phyloP scores from a whole-genome alignment of 371 early-diverging fungal genomes.

The Lichtheimia ornata region DNA sequence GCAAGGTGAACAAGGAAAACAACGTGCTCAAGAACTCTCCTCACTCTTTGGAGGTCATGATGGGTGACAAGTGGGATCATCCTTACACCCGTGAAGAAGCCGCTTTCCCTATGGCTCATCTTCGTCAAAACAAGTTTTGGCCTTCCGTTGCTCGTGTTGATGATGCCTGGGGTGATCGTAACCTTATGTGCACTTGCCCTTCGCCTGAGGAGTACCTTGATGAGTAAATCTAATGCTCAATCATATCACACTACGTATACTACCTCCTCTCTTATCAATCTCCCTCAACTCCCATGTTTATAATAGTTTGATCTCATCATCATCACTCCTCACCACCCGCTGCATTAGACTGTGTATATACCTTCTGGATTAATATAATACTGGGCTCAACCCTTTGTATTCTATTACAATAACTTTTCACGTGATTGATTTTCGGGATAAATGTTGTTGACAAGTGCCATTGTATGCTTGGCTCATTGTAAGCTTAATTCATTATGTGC shows the following conservation, averaged over 20 bases:
- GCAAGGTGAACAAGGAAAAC: conserved; percentile 77
- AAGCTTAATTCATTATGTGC: too few relatives aligned
- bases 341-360: conserved; percentile 13
- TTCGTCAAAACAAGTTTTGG: conserved; percentile 93
- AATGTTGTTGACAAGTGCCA: too few relatives aligned
- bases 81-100: conserved; percentile 88
- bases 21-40: conserved; percentile 90
- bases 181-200: conserved; percentile 91
- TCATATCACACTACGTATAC: neutral
- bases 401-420: too few relatives aligned
- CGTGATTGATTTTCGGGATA: too few relatives aligned
- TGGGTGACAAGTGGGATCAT: conserved; percentile 78
- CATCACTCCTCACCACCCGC: neutral
- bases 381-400: too few relatives aligned
- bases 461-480: too few relatives aligned
- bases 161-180: conserved; percentile 93
- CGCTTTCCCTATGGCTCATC: conserved; percentile 85
- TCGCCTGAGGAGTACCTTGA: conserved; percentile 57
- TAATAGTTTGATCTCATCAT: neutral
- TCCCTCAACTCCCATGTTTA: neutral
- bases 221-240: neutral
- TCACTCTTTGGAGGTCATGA: conserved; percentile 79
- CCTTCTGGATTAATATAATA: neutral
- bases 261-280: neutral
- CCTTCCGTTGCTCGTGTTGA: conserved; percentile 90